Evolutionary conservation across 2,329 filamentous ascomycete genomes (phyloP).

Genomic region (Cladophialophora yegresii): DNA sequence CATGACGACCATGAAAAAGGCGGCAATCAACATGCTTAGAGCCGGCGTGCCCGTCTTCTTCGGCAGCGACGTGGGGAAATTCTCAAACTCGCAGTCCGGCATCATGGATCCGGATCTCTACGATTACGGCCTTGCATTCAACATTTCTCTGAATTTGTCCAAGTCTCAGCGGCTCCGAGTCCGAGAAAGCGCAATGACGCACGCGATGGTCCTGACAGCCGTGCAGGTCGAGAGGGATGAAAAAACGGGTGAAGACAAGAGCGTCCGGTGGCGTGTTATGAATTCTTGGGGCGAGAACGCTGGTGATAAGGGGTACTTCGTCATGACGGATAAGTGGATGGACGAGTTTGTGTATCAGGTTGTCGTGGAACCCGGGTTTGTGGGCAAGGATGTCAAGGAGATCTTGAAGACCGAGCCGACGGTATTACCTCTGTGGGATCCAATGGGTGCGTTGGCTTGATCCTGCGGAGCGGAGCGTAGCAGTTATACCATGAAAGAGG

Average conservation of each 20-base stretch:
- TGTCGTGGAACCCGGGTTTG: constrained; percentile 73
- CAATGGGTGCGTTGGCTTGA: constrained; percentile 72
- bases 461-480: too few relatives aligned
- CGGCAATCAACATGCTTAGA: constrained; percentile 75
- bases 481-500: too few relatives aligned
- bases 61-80: constrained; percentile 83
- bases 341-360: constrained; percentile 83
- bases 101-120: constrained; percentile 79
- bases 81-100: constrained; percentile 65
- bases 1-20: constrained; percentile 69
- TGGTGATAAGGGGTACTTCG: constrained; percentile 80
- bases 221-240: constrained; percentile 68
- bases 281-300: constrained; percentile 75
- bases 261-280: constrained; percentile 80
- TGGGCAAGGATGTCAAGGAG: constrained; percentile 66
- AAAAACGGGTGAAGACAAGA: constrained; percentile 55
- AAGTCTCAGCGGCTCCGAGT: constrained; percentile 74
- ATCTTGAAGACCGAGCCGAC: constrained; percentile 70
- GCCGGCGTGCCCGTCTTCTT: constrained; percentile 83
- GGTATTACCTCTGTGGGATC: constrained; percentile 76
- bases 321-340: constrained; percentile 83
- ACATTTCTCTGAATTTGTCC: constrained; percentile 69
- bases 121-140: constrained; percentile 83
- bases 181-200: constrained; percentile 81
- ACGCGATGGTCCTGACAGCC: constrained; percentile 87